Percentiles rank a stretch among this genome's conserved stretches.
Evolutionary conservation across 805 yeast genomes (phyloP).

Genomic region (Nakazawaea siamensis): DNA sequence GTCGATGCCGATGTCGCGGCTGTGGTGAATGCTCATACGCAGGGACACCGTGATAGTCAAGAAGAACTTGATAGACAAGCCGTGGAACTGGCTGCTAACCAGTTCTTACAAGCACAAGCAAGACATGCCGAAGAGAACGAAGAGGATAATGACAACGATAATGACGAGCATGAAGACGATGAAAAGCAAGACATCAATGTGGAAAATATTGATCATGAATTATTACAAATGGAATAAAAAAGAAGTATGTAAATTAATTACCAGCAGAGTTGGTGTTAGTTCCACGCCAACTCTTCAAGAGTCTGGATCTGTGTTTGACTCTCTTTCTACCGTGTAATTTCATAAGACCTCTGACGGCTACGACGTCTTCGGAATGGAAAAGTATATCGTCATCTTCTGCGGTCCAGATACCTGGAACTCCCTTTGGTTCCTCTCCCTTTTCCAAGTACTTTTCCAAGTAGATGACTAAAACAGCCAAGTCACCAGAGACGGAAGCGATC

Average conservation of each 20-base stretch:
- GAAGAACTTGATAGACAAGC: constrained; percentile 9
- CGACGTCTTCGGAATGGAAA: background rate
- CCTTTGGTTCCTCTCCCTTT: constrained; percentile 6
- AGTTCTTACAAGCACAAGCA: constrained; percentile 9
- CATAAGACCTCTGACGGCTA: background rate
- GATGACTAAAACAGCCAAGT: background rate
- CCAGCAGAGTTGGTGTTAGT: no score
- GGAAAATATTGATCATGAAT: constrained; percentile 9
- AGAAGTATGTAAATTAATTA: no score
- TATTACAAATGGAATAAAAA: constrained; percentile 9
- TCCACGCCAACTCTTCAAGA: no score
- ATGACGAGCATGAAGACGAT: background rate
- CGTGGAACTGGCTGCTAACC: constrained; percentile 10
- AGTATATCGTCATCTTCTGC: constrained; percentile 7
- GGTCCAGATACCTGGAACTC: constrained; percentile 7
- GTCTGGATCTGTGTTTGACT: constrained; percentile 4
- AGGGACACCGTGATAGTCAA: constrained; percentile 3
- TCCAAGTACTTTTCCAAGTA: constrained; percentile 4
- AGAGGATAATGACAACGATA: background rate
- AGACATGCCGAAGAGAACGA: constrained; percentile 3
- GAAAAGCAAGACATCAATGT: constrained; percentile 1
- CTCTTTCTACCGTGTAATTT: constrained; percentile 5
- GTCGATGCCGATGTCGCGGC: constrained; percentile 9
- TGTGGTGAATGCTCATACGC: background rate
- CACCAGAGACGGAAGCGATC: constrained; percentile 6